Conservation (phyloP, 257 asterid species). For the Perilla frutescens region DNA sequence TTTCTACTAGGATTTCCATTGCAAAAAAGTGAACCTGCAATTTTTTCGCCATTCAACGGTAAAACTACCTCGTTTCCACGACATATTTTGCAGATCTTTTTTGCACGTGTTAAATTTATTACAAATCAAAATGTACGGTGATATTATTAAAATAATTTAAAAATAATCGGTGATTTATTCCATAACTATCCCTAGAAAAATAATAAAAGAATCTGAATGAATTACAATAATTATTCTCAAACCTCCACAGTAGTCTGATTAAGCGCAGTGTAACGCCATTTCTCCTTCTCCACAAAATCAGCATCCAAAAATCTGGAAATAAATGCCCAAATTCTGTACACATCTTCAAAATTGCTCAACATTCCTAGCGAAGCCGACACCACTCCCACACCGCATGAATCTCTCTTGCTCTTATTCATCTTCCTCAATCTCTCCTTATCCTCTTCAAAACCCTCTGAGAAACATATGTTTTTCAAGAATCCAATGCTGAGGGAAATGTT, state of each 20-base stretch:
- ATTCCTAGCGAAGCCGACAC: slow-evolving; percentile 60
- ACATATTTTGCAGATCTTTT: too few relatives aligned
- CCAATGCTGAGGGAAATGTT: slow-evolving; percentile 62
- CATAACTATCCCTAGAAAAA: background rate
- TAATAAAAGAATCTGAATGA: slow-evolving; percentile 37
- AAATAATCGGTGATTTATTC: too few relatives aligned
- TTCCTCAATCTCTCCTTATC: slow-evolving; percentile 37
- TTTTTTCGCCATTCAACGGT: too few relatives aligned
- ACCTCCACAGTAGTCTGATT: slow-evolving; percentile 78
- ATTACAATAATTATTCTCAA: slow-evolving; percentile 29
- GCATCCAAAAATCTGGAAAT: slow-evolving; percentile 86
- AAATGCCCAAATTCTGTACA: slow-evolving; percentile 76
- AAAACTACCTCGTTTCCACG: too few relatives aligned
- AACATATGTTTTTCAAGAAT: slow-evolving; percentile 58
- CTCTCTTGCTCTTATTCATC: slow-evolving; percentile 36
- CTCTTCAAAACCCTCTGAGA: slow-evolving; percentile 44
- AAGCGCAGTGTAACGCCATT: slow-evolving; percentile 83
- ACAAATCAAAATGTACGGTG: too few relatives aligned
- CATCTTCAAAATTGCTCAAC: slow-evolving; percentile 69
- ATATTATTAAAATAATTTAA: too few relatives aligned
- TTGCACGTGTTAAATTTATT: too few relatives aligned
- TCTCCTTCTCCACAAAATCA: slow-evolving; percentile 90
- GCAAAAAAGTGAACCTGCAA: too few relatives aligned
- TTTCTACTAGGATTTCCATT: too few relatives aligned
- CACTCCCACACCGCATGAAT: slow-evolving; percentile 46